Evolutionary conservation across 1,139 yeast species (phyloP), one percentile per base, ranked within the genome.

Genomic region (Pichia terricola): DNA sequence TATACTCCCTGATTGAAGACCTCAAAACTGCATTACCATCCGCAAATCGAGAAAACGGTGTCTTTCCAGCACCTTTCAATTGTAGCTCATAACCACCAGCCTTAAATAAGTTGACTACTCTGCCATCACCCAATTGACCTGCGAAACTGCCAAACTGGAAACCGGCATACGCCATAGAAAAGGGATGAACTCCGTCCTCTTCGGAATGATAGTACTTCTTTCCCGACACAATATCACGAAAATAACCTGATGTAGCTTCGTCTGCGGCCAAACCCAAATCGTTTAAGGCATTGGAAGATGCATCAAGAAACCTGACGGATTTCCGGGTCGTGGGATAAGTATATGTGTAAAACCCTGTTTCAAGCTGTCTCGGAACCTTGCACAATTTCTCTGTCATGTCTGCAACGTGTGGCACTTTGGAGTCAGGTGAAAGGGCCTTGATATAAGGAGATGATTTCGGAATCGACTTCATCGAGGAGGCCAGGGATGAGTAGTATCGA

Each of bases 141-240:
- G 97, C 96, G 77, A 91, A 91, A 53, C 75, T 79, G 3, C 98
- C 97, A 67, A 91, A 91, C 59, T 91, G 98, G 72, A 84, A 87
- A 1, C 98, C 98, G 1, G 97, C 95, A 61, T 91, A 91, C 0
- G 94, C 86, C 61, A 83, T 89, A 6, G 96, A 77, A 64, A 84
- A 89, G 0, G 97, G 97, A 54, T 77, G 77, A 2, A 47, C 42
- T 4, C 32, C 6, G 11, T 35, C 2, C 28, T 27, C n/a, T 25
- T 60, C 61, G 25, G 53, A 51, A 34, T 45, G 49, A 3, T 50
- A 45, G 4, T 46, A 27, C 9, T 44, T 41, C 26, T 64, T 62
- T 3, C 97, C 96, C 47, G 81, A 69, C 5, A 85, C 77, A 5
- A 85, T 64, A 37, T 72, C 65, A 46, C 69, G 72, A 52, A 75